Evolutionary conservation across 2,329 filamentous ascomycete genomes (phyloP), one percentile per base, ranked within the genome.

Genomic region (Aspergillus fructus): DNA sequence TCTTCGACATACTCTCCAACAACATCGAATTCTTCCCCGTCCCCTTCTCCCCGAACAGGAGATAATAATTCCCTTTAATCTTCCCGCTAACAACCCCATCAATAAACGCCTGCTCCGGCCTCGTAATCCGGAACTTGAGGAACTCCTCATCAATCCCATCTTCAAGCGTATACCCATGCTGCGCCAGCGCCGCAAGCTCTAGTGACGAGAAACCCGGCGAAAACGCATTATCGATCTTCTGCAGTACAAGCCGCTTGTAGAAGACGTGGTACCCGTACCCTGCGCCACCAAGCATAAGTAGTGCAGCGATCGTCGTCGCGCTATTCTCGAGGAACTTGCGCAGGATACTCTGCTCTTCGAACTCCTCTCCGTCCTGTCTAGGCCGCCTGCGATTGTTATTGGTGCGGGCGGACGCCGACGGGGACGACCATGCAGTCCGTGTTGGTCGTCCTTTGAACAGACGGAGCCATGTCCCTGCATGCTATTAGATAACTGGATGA

Each of bases 21-120:
- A 99, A 78, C 94, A 99, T 97, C 63, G 90, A 96, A 59, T 90
- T 96, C 79, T 99, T 99, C 4, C 94, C 94, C 0, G 91, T 96
- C 4, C 94, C 94, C 77, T 99, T 97, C 70, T 97, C 94, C 43
- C 94, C 94, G 48, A 97, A 87, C 2, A 99, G 80, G 1, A 99
- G 82, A 73, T 96, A 90, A 70, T 99, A 99, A 70, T 96, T 91
- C 9, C 94, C 94, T 49, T 80, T 80, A 24, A 85, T 80, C 3
- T 80, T 76, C 1, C 94, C 94, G 47, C 83, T 78, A 19, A 99
- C 83, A 63, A 99, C 97, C 15, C 77, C 79, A 72, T 99, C 89
- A 61, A 99, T 88, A 57, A 83, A 85, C 4, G 78, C 73, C 72
- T 99, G 94, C 78, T 99, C 93, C 9, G 89, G 86, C 30, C 93